A percentile compares a stretch with the other conserved stretches of the same genome.
phyloP scores from a whole-genome alignment of 139 green algal genomes.

The Chlamydomonas applanata region DNA sequence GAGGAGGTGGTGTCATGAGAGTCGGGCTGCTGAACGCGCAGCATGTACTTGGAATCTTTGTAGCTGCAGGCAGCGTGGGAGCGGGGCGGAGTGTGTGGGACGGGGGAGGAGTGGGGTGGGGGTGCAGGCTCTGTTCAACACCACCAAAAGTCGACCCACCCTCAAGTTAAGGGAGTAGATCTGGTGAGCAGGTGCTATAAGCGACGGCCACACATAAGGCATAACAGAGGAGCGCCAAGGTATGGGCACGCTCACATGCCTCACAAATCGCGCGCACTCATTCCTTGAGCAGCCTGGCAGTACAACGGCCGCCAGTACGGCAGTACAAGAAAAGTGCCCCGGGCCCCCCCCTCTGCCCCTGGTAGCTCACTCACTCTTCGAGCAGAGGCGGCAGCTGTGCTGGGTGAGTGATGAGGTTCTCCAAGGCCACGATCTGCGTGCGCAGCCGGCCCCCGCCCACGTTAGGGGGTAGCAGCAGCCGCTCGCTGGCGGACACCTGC shows the following conservation, averaged over 20 bases:
- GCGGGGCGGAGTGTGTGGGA: neutral
- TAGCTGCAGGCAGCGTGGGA: constrained; percentile 1
- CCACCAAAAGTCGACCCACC: neutral
- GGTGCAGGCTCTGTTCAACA: too few relatives aligned
- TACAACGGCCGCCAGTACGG: neutral
- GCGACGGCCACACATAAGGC: neutral
- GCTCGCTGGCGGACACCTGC: constrained; percentile 52
- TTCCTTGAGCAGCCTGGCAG: too few relatives aligned
- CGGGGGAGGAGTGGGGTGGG: too few relatives aligned
- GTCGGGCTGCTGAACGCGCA: neutral
- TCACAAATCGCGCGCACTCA: too few relatives aligned
- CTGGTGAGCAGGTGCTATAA: neutral
- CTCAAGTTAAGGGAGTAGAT: neutral
- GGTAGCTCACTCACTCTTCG: neutral
- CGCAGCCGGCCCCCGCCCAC: constrained; percentile 35
- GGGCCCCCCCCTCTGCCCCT: neutral
- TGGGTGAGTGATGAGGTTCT: constrained; percentile 13
- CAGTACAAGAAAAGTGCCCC: neutral
- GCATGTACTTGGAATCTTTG: constrained; percentile 13
- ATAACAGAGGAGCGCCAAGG: neutral
- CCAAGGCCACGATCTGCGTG: constrained; percentile 32
- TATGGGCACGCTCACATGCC: neutral
- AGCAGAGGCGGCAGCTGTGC: constrained; percentile 21
- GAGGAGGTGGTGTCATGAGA: too few relatives aligned
- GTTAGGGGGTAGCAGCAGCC: constrained; percentile 46